A percentile compares a stretch with the other conserved stretches of the same genome.
These are phyloP conservation scores for Pleurotus citrinopileatus DNA, from an alignment of 768 basidiomycete genomes.

Conservation along the genomic window DNA sequence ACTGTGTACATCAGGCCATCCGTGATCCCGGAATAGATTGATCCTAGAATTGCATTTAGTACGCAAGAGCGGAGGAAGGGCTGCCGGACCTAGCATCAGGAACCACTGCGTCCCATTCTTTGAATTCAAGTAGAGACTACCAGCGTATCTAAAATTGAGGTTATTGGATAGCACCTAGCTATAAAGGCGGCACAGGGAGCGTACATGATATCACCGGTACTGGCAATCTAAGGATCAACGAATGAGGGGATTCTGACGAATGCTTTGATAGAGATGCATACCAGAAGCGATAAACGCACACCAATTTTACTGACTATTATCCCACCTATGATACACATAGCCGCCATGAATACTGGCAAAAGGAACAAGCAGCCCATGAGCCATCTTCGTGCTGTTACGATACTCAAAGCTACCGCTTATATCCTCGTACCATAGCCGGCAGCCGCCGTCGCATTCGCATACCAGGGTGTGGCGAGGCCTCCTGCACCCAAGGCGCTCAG, in stretches of 20 bases:
- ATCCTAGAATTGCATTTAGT: constrained; percentile 15
- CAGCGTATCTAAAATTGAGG: constrained; percentile 22
- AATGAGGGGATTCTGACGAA: background rate
- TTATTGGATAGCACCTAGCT: background rate
- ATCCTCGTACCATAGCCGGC: constrained; percentile 25
- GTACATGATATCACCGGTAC: constrained; percentile 29
- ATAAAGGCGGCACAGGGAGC: too few species aligned
- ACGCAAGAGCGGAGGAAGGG: background rate
- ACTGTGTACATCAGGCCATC: constrained; percentile 31
- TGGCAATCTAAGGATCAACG: constrained; percentile 21
- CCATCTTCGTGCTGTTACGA: too few species aligned
- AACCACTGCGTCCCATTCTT: constrained; percentile 33
- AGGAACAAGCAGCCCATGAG: too few species aligned
- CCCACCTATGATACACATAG: constrained; percentile 27
- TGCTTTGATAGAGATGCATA: constrained; percentile 9
- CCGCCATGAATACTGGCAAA: constrained; percentile 27
- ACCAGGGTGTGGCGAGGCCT: constrained; percentile 30
- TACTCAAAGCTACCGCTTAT: too few species aligned
- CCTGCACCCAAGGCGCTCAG: constrained; percentile 27
- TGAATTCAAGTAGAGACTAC: constrained; percentile 29
- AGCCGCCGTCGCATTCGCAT: constrained; percentile 28
- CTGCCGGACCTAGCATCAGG: constrained; percentile 24
- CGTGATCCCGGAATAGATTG: constrained; percentile 27
- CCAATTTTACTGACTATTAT: constrained; percentile 32
- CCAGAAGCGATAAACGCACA: constrained; percentile 22